phyloP scores from a whole-genome alignment of 2,329 filamentous ascomycete species.

The Ambrosiella xylebori region DNA sequence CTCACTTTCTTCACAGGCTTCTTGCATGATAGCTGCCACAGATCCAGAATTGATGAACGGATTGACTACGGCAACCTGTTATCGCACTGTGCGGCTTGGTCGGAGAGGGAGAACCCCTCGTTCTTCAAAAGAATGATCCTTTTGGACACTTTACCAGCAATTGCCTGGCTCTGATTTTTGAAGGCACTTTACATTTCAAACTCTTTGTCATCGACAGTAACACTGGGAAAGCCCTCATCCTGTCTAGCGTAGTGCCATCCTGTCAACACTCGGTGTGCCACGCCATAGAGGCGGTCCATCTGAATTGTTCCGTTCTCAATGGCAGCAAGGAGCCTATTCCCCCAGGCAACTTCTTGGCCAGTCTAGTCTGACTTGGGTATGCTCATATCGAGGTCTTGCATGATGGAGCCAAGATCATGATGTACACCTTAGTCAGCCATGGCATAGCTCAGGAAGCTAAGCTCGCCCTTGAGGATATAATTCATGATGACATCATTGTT shows the following conservation, averaged over 20 bases:
- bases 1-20: not conserved
- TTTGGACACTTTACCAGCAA: slow-evolving; percentile 37
- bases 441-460: slow-evolving; percentile 33
- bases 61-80: not conserved
- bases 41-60: not conserved
- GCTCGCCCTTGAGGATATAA: slow-evolving; percentile 47
- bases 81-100: slow-evolving; percentile 23
- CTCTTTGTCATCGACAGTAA: slow-evolving; percentile 24
- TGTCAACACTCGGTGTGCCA: slow-evolving; percentile 46
- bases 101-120: slow-evolving; percentile 37
- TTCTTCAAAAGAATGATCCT: slow-evolving; percentile 55
- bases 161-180: slow-evolving; percentile 20
- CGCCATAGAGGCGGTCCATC: slow-evolving; percentile 46
- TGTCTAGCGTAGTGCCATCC: slow-evolving; percentile 43
- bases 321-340: slow-evolving; percentile 32
- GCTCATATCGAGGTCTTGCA: slow-evolving; percentile 61
- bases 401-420: slow-evolving; percentile 22
- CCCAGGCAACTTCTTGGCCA: slow-evolving; percentile 37
- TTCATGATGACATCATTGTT: slow-evolving; percentile 45
- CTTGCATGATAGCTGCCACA: not conserved
- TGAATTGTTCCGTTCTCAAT: slow-evolving; percentile 41
- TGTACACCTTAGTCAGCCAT: slow-evolving; percentile 31
- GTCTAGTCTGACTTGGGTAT: slow-evolving; percentile 56
- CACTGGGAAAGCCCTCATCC: slow-evolving; percentile 30
- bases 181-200: not conserved